A percentile compares a stretch with the other conserved stretches of the same genome.
Evolutionary conservation across 257 asterid genomes (phyloP).

Genomic region (Echium plantagineum): DNA sequence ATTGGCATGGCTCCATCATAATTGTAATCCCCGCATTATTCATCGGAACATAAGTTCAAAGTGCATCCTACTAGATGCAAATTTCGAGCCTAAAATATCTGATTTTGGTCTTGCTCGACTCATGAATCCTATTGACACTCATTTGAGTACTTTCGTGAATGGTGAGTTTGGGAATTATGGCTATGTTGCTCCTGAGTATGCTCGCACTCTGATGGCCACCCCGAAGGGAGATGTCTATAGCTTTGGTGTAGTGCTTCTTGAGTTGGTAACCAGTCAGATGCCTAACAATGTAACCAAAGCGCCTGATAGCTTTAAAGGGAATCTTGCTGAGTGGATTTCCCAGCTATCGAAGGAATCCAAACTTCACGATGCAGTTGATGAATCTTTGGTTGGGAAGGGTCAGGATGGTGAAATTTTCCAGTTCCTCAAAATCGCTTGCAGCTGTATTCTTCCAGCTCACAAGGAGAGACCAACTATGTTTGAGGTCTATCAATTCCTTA

Average conservation of each 20-base stretch:
- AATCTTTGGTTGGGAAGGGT: conserved; percentile 44
- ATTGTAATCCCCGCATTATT: conserved; percentile 30
- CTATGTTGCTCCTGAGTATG: conserved; percentile 78
- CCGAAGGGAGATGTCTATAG: conserved; percentile 91
- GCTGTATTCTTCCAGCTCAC: conserved; percentile 50
- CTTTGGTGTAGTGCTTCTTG: conserved; percentile 81
- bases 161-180: conserved; percentile 90
- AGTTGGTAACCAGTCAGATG: conserved; percentile 61
- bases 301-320: conserved; percentile 71
- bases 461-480: conserved; percentile 87
- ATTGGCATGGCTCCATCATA: conserved; percentile 41
- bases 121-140: conserved; percentile 85
- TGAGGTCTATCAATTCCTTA: conserved; percentile 71
- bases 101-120: conserved; percentile 88
- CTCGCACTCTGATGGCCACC: conserved; percentile 69
- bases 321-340: conserved; percentile 69
- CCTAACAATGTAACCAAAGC: conserved; percentile 50
- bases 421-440: conserved; percentile 74
- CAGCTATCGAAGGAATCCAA: conserved; percentile 45
- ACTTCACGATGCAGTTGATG: conserved; percentile 65
- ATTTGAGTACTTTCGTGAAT: conserved; percentile 79
- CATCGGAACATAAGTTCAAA: conserved; percentile 39
- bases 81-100: conserved; percentile 42
- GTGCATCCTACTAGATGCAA: conserved; percentile 27
- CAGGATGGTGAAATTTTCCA: conserved; percentile 59